Evolutionary conservation across 306 rosid genomes (phyloP), one percentile per base, ranked within the genome.

Genomic region (Castanopsis chinensis): DNA sequence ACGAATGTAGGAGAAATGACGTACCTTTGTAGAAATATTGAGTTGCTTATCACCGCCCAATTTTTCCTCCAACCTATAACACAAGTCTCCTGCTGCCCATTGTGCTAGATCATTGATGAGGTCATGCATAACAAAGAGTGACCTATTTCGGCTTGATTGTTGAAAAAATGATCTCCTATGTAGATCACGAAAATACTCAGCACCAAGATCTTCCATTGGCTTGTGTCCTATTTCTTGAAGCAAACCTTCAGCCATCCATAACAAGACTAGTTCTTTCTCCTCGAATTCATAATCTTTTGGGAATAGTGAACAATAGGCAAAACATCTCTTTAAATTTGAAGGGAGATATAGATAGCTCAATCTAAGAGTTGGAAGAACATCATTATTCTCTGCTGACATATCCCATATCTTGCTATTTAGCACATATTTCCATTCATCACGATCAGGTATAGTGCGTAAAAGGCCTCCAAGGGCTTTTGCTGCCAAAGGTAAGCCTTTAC

Each of bases 281-380:
- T 32, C 2, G 2, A 78, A 58, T 5, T 1, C 5, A 10, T 6
- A 2, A 19, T 57, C 35, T 21, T 78, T 58, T 1, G 60, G 71
- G 23, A 70, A 58, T 32, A 78, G 28, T 18, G 81, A 68, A 57
- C 69, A 58, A 14, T 57, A 78, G 6, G 53, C 71, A 57, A 78
- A 78, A 17, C 81, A 78, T 2, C 23, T 74, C 10, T 45, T 78
- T 28, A 69, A 27, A 1, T 71, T 43, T 19, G 23, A 2, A 7
- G 81, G 69, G 14, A 78, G 72, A 43, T 58, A 20, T 19, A 37
- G 20, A 21, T 58, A 78, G 54, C 76, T 70, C 15, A 78, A 27
- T 21, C 27, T 70, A 53, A 78, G 51, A 2, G 71, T 69, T 37
- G 71, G 61, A 20, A 70, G 0, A 19, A 78, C 27, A 1, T 21